Evolutionary conservation across 169 alveolate species (phyloP).

Genomic region (Plasmodium coatneyi): DNA sequence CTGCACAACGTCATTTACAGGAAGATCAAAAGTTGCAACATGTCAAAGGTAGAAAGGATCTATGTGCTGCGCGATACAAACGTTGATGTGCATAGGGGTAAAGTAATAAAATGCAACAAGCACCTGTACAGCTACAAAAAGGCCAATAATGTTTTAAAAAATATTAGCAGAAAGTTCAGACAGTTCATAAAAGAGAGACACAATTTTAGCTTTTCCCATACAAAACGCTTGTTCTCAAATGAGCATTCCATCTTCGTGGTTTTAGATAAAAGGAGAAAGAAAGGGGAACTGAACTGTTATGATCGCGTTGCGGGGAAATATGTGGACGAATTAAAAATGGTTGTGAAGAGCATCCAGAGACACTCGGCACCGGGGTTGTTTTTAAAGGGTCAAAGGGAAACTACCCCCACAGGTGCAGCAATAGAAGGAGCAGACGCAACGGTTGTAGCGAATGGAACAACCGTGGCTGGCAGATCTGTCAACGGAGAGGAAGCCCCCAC

Average conservation of each 20-base stretch:
- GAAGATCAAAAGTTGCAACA: conserved; percentile 17
- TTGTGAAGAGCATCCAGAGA: conserved; percentile 32
- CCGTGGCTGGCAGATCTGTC: not conserved
- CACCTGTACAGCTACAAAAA: conserved; percentile 30
- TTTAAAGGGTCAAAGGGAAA: not conserved
- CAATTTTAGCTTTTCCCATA: conserved; percentile 17
- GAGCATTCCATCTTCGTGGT: conserved; percentile 32
- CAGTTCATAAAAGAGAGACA: conserved; percentile 62
- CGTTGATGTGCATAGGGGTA: not conserved
- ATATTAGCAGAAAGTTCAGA: conserved; percentile 26
- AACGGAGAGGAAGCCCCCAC: not conserved
- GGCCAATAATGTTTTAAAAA: conserved; percentile 36
- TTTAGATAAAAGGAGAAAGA: conserved; percentile 9
- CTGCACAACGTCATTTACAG: not conserved
- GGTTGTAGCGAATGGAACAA: not conserved
- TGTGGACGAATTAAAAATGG: conserved; percentile 28
- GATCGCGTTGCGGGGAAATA: conserved; percentile 5
- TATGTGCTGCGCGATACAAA: not conserved
- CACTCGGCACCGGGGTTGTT: not conserved
- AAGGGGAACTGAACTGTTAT: not conserved
- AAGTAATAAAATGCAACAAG: not conserved
- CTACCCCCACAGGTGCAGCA: not conserved
- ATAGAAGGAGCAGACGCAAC: not conserved
- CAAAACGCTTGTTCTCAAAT: conserved; percentile 19
- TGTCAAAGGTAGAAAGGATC: conserved; percentile 17